Percentiles rank a stretch among this genome's conserved stretches.
Evolutionary conservation across 345 rosid genomes (phyloP).

Genomic region (Microcos paniculata): DNA sequence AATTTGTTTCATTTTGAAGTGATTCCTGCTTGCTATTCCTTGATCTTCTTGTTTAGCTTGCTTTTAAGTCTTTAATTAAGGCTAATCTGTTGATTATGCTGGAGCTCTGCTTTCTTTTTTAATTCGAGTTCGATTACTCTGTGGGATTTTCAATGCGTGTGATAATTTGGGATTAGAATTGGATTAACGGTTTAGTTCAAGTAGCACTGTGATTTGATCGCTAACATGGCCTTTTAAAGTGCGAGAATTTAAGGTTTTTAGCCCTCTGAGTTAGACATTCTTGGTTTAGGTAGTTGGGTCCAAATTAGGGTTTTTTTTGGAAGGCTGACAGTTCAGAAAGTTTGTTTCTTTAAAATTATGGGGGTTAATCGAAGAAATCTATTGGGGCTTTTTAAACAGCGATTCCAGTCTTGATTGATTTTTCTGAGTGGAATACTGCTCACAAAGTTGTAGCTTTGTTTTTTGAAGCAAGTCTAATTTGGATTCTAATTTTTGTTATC

Average conservation of each 20-base stretch:
- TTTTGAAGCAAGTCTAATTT: not conserved
- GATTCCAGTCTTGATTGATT: conserved; percentile 7
- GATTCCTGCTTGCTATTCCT: not conserved
- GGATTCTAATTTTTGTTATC: conserved; percentile 18
- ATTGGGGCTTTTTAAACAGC: not conserved
- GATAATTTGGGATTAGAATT: conserved; percentile 18
- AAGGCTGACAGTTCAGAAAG: not conserved
- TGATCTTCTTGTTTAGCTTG: conserved; percentile 29
- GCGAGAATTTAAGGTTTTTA: conserved; percentile 10
- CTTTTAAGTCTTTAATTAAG: conserved; percentile 16
- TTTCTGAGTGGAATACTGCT: conserved; percentile 5
- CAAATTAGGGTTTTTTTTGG: conserved; percentile 30
- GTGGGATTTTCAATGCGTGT: conserved; percentile 16
- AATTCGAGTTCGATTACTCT: conserved; percentile 16
- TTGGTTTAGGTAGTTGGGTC: not conserved
- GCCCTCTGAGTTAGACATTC: not conserved
- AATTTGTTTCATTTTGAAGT: not conserved
- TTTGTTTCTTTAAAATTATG: not conserved
- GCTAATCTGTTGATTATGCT: conserved; percentile 11
- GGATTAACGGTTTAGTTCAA: conserved; percentile 8
- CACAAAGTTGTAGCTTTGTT: not conserved
- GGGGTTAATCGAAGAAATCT: not conserved
- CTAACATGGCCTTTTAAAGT: not conserved
- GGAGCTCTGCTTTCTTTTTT: conserved; percentile 10
- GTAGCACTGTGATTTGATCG: conserved; percentile 1